phyloP scores from a whole-genome alignment of 306 rosid species.

The Bauhinia variegata region DNA sequence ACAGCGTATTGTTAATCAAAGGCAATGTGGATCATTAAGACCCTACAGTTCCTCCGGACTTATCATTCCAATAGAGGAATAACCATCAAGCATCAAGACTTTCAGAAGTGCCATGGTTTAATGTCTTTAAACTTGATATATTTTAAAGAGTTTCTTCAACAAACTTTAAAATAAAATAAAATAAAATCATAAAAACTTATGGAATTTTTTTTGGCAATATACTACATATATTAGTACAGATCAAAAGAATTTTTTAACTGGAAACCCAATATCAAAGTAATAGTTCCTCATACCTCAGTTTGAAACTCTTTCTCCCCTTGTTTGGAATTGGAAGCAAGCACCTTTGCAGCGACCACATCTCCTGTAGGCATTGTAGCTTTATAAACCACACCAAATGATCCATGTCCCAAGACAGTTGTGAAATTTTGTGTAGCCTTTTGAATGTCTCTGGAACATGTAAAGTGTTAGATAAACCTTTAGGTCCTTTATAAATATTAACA shows the following conservation, averaged over 20 bases:
- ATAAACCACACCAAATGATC: constrained; percentile 57
- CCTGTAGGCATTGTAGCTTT: constrained; percentile 51
- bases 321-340: constrained; percentile 66
- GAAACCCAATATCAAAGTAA: constrained; percentile 19
- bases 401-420: constrained; percentile 53
- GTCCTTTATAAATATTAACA: constrained; percentile 13
- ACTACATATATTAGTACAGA: too few relatives aligned
- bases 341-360: constrained; percentile 57
- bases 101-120: not conserved
- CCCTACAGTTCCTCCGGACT: not conserved
- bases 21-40: not conserved
- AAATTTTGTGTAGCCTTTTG: constrained; percentile 55
- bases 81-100: too few relatives aligned
- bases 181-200: constrained; percentile 3
- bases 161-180: too few relatives aligned
- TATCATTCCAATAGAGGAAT: too few relatives aligned
- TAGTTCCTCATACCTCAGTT: constrained; percentile 69
- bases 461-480: constrained; percentile 27
- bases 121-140: not conserved
- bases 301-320: constrained; percentile 98
- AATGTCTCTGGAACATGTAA: constrained; percentile 44
- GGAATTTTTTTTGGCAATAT: too few relatives aligned
- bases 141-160: too few relatives aligned
- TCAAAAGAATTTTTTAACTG: not conserved
- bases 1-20: constrained; percentile 31